Evolutionary conservation across 441 rosid genomes (phyloP).

Genomic region (Erysimum cheiri): DNA sequence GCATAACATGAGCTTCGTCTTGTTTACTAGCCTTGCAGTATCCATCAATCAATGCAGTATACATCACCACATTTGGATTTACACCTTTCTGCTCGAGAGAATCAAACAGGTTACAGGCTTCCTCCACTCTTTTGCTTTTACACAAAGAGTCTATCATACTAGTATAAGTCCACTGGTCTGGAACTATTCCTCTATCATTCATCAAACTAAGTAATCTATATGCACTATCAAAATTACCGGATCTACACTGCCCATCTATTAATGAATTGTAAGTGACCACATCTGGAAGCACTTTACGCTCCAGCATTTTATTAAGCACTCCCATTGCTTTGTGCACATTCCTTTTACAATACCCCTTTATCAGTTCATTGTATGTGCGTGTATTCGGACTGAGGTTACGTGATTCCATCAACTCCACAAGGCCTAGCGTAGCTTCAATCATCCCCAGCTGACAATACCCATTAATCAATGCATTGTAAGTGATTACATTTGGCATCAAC

Average conservation of each 20-base stretch:
- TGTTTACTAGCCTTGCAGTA: slow-evolving; percentile 67
- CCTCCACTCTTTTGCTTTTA: slow-evolving; percentile 63
- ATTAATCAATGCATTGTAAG: slow-evolving; percentile 79
- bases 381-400: slow-evolving; percentile 61
- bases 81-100: slow-evolving; percentile 69
- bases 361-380: slow-evolving; percentile 80
- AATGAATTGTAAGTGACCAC: slow-evolving; percentile 71
- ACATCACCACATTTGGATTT: slow-evolving; percentile 64
- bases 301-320: slow-evolving; percentile 61
- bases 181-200: slow-evolving; percentile 57
- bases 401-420: slow-evolving; percentile 70
- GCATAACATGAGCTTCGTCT: slow-evolving; percentile 57
- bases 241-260: slow-evolving; percentile 72
- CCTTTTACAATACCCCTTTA: slow-evolving; percentile 62
- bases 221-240: slow-evolving; percentile 70
- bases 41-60: slow-evolving; percentile 83
- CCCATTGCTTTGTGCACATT: slow-evolving; percentile 86
- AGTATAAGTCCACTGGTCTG: slow-evolving; percentile 68
- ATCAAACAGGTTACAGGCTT: slow-evolving; percentile 66
- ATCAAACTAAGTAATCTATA: slow-evolving; percentile 68
- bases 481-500: slow-evolving; percentile 64
- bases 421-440: slow-evolving; percentile 57
- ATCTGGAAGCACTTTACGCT: slow-evolving; percentile 53
- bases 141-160: slow-evolving; percentile 68
- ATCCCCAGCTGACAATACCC: slow-evolving; percentile 75